Evolutionary conservation across 2,329 filamentous ascomycete species (phyloP).

Genomic region (Fusarium beomiforme): DNA sequence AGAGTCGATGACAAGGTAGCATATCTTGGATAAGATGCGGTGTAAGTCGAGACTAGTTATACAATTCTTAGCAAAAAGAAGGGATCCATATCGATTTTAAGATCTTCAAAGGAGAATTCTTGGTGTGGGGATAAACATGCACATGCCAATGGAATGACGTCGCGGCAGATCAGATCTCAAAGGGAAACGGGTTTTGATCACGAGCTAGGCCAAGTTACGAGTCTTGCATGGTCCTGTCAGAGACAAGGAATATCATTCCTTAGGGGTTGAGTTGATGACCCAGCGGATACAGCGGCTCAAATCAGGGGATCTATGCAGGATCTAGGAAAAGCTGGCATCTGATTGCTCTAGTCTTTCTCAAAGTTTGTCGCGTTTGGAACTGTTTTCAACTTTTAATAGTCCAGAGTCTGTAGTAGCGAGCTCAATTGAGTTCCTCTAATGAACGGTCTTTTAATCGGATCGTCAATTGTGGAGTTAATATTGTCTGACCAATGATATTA

Average conservation of each 20-base stretch:
- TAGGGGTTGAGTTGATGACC: background rate
- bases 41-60: background rate
- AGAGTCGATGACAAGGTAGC: background rate
- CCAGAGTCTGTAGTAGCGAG: background rate
- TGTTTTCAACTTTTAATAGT: background rate
- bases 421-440: background rate
- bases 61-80: conserved; percentile 1
- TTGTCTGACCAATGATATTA: background rate
- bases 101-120: background rate
- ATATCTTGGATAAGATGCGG: background rate
- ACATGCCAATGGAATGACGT: conserved; percentile 13
- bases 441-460: background rate
- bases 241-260: conserved; percentile 8
- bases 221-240: background rate
- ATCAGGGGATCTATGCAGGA: background rate
- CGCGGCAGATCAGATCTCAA: background rate
- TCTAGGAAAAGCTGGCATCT: conserved; percentile 8
- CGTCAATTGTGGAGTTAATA: background rate
- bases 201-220: conserved; percentile 10
- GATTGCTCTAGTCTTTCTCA: background rate
- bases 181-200: conserved; percentile 8
- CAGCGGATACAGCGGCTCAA: conserved; percentile 17
- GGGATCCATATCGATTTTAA: background rate
- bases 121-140: conserved; percentile 7
- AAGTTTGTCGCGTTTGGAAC: background rate